Evolutionary conservation across 164 flowering plant genomes (phyloP).

Genomic region (Protea cynaroides): DNA sequence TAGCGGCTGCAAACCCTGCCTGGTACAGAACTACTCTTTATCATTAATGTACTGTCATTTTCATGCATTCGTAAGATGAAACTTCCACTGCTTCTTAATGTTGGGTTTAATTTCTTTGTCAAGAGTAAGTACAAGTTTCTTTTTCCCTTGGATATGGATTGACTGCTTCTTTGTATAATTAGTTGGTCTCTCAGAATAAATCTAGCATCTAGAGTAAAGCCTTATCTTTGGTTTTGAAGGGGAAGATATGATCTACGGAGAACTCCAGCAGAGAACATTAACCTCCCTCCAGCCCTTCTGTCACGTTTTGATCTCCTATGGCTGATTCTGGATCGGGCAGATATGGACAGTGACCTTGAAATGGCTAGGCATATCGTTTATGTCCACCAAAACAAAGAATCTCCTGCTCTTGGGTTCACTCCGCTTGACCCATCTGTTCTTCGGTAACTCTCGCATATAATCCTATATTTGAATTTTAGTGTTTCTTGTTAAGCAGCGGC

Average conservation of each 20-base stretch:
- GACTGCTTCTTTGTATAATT: neutral
- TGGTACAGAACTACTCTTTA: conserved; percentile 41
- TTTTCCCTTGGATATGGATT: neutral
- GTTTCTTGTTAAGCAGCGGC: no score
- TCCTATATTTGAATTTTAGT: no score
- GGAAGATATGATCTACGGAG: conserved; percentile 96
- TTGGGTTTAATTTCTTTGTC: neutral
- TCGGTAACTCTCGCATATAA: conserved; percentile 38
- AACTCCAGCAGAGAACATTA: conserved; percentile 98
- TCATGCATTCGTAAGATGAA: neutral
- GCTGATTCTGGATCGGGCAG: conserved; percentile 94
- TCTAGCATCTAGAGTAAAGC: neutral
- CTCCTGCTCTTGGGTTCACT: conserved; percentile 94
- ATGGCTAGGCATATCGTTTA: conserved; percentile 91
- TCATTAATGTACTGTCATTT: neutral
- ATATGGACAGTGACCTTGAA: conserved; percentile 97
- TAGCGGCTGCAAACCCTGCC: conserved; percentile 99
- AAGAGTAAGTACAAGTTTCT: neutral
- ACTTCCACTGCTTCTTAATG: neutral
- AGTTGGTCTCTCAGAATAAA: neutral
- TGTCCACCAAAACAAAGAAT: conserved; percentile 88
- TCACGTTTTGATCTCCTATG: conserved; percentile 97
- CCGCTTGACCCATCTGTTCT: conserved; percentile 92
- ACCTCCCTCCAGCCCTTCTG: conserved; percentile 96
- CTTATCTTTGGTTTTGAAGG: conserved; percentile 38